Evolutionary conservation across 306 rosid genomes (phyloP), one percentile per base, ranked within the genome.

Genomic region (Inga oerstediana): DNA sequence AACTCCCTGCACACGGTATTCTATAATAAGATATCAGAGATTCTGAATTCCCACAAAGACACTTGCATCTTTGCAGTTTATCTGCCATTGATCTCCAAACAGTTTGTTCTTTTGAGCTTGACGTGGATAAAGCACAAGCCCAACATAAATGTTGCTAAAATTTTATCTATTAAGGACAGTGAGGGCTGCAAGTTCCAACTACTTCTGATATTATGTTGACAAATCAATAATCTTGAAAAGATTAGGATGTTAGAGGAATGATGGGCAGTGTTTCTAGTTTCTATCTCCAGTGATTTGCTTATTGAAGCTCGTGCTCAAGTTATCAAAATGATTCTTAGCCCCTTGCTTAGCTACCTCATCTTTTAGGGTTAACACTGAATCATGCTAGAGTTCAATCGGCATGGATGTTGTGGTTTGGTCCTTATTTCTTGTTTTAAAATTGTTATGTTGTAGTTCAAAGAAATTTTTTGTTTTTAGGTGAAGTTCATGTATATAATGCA

Each of bases 71-170:
- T 37, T 52, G 4, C 72, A 72, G 30, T 59, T 37, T 76, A 11
- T 56, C 30, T 54, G 77, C 68, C 56, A 72, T 65, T 62, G 80
- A 49, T 64, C 48, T 77, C 75, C 72, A 19, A 83, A 49, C 32
- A 17, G 30, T 17, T 17, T 9, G 17, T 27, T 20, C 51, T 30
- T 69, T 69, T 8, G 74, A 15, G 32, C 75, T 43, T 43, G n/a
- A 13, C 4, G 3, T 11, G 10, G 54, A 71, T 22, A 20, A 71
- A n/a, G 19, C 52, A 41, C 32, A 43, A n/a, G 52, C 52, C 74
- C 17, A 19, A 3, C 14, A 16, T 39, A 71, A 34, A 20, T 71
- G 24, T 22, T 43, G 75, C 34, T 10, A 27, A 41, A 71, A 22
- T 71, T 71, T 71, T 17, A 41, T 43, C 45, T 41, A 41, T n/a